Percentiles rank a stretch among this genome's conserved stretches.
Evolutionary conservation across 257 asterid genomes (phyloP).

Genomic region (Verbascum thapsus): DNA sequence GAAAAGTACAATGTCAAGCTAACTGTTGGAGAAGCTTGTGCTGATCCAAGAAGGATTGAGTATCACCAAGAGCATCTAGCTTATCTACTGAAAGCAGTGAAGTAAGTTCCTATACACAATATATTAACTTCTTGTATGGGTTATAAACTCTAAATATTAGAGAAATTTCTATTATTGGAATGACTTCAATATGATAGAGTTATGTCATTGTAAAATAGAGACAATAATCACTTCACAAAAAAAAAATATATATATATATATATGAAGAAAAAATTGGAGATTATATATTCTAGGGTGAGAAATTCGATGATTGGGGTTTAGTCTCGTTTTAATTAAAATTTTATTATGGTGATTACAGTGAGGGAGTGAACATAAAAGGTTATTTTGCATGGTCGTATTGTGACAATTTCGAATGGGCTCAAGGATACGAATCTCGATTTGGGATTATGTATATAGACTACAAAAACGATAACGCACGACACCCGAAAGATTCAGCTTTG

Average conservation of each 20-base stretch:
- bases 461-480: slow-evolving; percentile 29
- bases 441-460: slow-evolving; percentile 42
- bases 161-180: neutral
- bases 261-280: too few relatives aligned
- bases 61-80: slow-evolving; percentile 18
- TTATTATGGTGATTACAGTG: neutral
- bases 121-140: neutral
- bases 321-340: neutral
- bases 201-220: too few relatives aligned
- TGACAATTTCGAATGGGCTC: slow-evolving; percentile 42
- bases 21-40: neutral
- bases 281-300: too few relatives aligned
- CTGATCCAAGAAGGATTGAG: neutral
- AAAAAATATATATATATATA: too few relatives aligned
- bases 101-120: neutral
- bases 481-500: slow-evolving; percentile 32
- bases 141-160: neutral
- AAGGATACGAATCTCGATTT: slow-evolving; percentile 40
- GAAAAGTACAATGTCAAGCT: neutral
- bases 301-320: neutral
- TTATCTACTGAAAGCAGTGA: neutral
- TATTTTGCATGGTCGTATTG: slow-evolving; percentile 37
- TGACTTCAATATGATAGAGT: too few relatives aligned
- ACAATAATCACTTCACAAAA: too few relatives aligned
- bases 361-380: slow-evolving; percentile 28